Evolutionary conservation across 208 protist species (phyloP).

Genomic region (Acanthamoeba triangularis): DNA sequence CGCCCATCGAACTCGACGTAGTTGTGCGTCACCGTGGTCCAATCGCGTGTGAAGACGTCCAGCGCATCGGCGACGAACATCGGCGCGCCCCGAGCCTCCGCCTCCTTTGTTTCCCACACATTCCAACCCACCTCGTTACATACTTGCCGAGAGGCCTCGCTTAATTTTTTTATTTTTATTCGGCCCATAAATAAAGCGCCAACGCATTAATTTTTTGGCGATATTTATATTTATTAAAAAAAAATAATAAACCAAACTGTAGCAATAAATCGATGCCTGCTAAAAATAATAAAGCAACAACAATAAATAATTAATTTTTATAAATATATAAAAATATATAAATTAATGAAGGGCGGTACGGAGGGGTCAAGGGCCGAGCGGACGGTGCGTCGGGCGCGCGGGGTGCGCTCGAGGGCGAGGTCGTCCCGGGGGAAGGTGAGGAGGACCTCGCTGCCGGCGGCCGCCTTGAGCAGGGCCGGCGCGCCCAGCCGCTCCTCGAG

Average conservation of each 20-base stretch:
- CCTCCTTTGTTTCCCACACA: not conserved
- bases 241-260: not conserved
- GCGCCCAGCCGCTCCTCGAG: conserved; percentile 1
- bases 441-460: not conserved
- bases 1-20: conserved; percentile 41
- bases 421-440: conserved; percentile 30
- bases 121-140: not conserved
- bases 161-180: not conserved
- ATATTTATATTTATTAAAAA: too few species aligned
- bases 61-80: conserved; percentile 11
- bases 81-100: not conserved
- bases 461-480: not conserved
- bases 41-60: conserved; percentile 19
- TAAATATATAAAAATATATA: not conserved
- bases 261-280: not conserved
- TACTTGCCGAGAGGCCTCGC: too few species aligned
- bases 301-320: not conserved
- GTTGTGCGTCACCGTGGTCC: conserved; percentile 30
- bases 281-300: not conserved
- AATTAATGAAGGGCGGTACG: not conserved
- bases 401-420: conserved; percentile 9
- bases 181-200: not conserved
- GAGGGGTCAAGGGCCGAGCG: not conserved
- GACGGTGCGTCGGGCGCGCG: not conserved
- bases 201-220: too few species aligned